Evolutionary conservation across 2,329 filamentous ascomycete species (phyloP).

Genomic region (Lomentospora prolificans): DNA sequence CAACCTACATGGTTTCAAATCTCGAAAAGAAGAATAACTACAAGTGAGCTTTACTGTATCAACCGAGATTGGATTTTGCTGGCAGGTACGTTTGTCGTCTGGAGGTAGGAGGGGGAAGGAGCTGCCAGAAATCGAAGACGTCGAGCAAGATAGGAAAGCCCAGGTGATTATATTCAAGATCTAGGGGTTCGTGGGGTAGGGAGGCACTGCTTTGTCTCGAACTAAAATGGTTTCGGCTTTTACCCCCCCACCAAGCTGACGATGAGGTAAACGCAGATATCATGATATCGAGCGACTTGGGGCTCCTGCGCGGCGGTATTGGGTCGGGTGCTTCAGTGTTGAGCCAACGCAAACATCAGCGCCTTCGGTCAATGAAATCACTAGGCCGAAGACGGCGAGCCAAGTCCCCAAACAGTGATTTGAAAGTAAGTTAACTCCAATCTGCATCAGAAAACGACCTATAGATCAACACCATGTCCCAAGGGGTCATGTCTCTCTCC

Average conservation of each 20-base stretch:
- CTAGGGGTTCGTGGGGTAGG: constrained; percentile 14
- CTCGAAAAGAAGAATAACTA: neutral
- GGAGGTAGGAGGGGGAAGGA: constrained; percentile 11
- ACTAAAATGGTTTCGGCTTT: neutral
- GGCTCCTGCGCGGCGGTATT: neutral
- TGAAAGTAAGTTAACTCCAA: neutral
- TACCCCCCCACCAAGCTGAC: neutral
- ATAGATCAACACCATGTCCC: neutral
- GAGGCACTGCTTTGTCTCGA: constrained; percentile 13
- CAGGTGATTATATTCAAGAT: neutral
- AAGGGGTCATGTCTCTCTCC: constrained; percentile 21
- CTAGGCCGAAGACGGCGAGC: neutral
- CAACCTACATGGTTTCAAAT: neutral
- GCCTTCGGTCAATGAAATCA: too few species aligned
- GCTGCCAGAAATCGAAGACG: constrained; percentile 24
- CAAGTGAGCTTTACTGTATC: too few species aligned
- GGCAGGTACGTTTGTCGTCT: neutral
- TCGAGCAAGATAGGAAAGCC: constrained; percentile 11
- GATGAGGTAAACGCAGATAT: neutral
- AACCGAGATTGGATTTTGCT: neutral
- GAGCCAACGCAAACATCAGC: too few species aligned
- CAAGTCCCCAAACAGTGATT: neutral
- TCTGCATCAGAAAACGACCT: neutral
- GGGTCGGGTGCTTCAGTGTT: neutral
- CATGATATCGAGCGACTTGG: neutral